Evolutionary conservation across 2,329 filamentous ascomycete species (phyloP).

Genomic region (Aspergillus sp.): DNA sequence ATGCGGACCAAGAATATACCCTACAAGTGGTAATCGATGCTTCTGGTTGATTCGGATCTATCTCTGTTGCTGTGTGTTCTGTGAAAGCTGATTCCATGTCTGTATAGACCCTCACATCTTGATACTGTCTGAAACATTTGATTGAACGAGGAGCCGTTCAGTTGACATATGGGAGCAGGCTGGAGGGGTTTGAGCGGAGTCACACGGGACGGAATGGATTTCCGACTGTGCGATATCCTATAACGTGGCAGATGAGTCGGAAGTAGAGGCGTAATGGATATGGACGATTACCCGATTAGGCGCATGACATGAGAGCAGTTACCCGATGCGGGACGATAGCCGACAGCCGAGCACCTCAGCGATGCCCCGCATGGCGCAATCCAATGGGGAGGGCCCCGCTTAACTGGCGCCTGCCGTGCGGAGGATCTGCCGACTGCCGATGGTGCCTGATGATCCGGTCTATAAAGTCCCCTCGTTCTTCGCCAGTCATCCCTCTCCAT

Average conservation of each 20-base stretch:
- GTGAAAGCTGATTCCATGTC: no score
- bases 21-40: no score
- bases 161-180: no score
- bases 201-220: no score
- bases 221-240: no score
- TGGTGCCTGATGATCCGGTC: conserved; percentile 4
- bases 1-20: neutral
- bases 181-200: no score
- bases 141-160: no score
- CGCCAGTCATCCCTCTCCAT: neutral
- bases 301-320: conserved; percentile 7
- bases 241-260: no score
- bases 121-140: no score
- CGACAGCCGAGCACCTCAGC: conserved; percentile 12
- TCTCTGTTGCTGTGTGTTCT: no score
- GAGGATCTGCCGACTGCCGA: conserved; percentile 15
- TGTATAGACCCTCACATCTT: no score
- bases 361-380: conserved; percentile 2
- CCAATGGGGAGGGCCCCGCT: neutral
- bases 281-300: neutral
- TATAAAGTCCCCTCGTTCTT: neutral
- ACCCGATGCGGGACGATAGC: conserved; percentile 6
- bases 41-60: no score
- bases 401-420: neutral
- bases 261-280: neutral